Percentiles rank a stretch among this genome's conserved stretches.
Evolutionary conservation across 306 rosid species (phyloP).

Genomic region (Hippophae tibetana): DNA sequence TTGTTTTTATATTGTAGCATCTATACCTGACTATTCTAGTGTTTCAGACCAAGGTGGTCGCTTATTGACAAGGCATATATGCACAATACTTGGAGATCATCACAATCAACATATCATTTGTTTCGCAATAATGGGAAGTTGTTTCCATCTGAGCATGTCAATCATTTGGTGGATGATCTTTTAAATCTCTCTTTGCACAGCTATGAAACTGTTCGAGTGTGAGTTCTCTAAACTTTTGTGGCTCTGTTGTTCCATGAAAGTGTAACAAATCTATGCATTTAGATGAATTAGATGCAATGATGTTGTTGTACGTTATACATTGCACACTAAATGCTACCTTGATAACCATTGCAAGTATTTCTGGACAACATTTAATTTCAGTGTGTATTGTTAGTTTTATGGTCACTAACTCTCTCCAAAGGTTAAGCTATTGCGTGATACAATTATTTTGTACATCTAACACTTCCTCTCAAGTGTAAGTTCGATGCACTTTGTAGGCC

Average conservation of each 20-base stretch:
- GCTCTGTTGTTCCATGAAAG: slow-evolving; percentile 11
- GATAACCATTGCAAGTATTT: too few species aligned
- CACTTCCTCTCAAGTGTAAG: too few species aligned
- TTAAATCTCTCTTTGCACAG: slow-evolving; percentile 68
- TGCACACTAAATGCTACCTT: too few species aligned
- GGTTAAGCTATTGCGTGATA: too few species aligned
- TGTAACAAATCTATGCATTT: neutral
- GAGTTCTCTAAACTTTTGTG: slow-evolving; percentile 34
- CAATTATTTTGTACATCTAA: too few species aligned
- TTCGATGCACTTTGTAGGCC: too few species aligned
- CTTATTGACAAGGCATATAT: slow-evolving; percentile 95
- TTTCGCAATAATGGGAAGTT: slow-evolving; percentile 63
- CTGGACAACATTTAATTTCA: too few species aligned
- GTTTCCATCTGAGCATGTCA: slow-evolving; percentile 68
- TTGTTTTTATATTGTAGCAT: slow-evolving; percentile 5
- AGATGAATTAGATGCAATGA: slow-evolving; percentile 1
- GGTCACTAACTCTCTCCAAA: too few species aligned
- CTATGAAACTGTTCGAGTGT: slow-evolving; percentile 93
- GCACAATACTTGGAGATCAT: slow-evolving; percentile 99
- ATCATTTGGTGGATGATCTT: slow-evolving; percentile 74
- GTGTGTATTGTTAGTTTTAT: too few species aligned
- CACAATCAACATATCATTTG: slow-evolving; percentile 89
- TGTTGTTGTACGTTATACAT: neutral
- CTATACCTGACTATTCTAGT: slow-evolving; percentile 13
- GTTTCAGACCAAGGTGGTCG: slow-evolving; percentile 93